Conservation (phyloP, 2,329 filamentous ascomycete genomes). For the Sporothrix schenckii region DNA sequence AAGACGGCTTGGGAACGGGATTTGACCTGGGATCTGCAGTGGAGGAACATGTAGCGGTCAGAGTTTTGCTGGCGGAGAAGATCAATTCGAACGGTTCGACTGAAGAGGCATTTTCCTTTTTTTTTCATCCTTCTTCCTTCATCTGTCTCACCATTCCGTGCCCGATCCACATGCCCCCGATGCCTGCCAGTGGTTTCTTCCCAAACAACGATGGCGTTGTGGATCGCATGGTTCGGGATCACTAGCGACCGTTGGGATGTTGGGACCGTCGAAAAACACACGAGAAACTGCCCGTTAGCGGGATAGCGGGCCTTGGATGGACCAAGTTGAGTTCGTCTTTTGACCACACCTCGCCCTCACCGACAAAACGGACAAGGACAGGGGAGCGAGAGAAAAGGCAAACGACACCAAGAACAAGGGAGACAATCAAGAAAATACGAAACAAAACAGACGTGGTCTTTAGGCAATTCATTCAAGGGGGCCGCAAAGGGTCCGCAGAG, state of each 20-base stretch:
- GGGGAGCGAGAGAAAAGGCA: neutral
- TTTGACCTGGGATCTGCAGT: conserved; percentile 8
- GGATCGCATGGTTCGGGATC: neutral
- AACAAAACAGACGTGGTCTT: neutral
- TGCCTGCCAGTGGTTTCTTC: conserved; percentile 1
- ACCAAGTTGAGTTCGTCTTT: conserved; percentile 8
- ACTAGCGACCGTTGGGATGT: conserved; percentile 6
- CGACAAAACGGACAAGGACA: conserved; percentile 9
- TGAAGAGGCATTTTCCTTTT: too few species aligned
- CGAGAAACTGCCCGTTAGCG: neutral
- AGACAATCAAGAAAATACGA: neutral
- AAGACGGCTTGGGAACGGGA: neutral
- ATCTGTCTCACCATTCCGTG: neutral
- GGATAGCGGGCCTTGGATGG: conserved; percentile 3
- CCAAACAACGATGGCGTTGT: neutral
- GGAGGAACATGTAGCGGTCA: conserved; percentile 15
- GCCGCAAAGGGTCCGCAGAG: too few species aligned
- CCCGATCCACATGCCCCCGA: neutral
- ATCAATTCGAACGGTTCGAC: too few species aligned
- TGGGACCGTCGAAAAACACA: neutral
- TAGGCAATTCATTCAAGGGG: neutral
- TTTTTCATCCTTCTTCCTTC: neutral
- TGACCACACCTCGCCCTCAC: conserved; percentile 17
- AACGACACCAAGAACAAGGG: neutral
- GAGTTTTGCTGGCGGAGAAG: neutral